phyloP scores from a whole-genome alignment of 768 basidiomycete genomes.

The Amanita polypyramis region DNA sequence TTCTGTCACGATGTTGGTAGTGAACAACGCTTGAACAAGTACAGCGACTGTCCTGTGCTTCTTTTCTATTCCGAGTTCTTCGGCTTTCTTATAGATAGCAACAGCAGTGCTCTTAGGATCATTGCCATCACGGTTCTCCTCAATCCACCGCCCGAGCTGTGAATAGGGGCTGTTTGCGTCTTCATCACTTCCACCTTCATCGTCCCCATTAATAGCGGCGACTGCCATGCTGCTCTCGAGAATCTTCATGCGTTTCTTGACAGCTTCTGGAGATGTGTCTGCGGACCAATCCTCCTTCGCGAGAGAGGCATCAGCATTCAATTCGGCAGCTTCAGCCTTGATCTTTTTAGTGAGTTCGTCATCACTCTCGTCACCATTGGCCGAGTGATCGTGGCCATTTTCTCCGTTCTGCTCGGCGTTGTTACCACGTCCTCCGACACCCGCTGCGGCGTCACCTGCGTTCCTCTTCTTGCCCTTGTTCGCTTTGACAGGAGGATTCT shows the following conservation, averaged over 20 bases:
- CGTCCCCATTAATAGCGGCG: slow-evolving; percentile 48
- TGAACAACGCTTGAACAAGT: slow-evolving; percentile 78
- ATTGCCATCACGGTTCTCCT: slow-evolving; percentile 50
- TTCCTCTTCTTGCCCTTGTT: slow-evolving; percentile 64
- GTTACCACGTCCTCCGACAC: slow-evolving; percentile 31
- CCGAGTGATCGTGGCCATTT: slow-evolving; percentile 30
- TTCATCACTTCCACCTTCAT: slow-evolving; percentile 87
- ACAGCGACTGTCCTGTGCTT: slow-evolving; percentile 87
- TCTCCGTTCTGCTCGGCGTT: slow-evolving; percentile 24
- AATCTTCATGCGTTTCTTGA: slow-evolving; percentile 69
- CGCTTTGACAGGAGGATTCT: slow-evolving; percentile 89
- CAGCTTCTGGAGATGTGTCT: slow-evolving; percentile 86
- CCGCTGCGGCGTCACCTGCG: slow-evolving; percentile 38
- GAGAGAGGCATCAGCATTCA: slow-evolving; percentile 51
- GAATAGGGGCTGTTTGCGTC: slow-evolving; percentile 80
- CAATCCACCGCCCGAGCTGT: slow-evolving; percentile 76
- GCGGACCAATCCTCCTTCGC: slow-evolving; percentile 80
- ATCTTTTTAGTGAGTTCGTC: slow-evolving; percentile 87
- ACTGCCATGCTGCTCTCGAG: slow-evolving; percentile 51
- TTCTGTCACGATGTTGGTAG: slow-evolving; percentile 55
- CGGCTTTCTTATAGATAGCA: slow-evolving; percentile 78
- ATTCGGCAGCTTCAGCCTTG: slow-evolving; percentile 77
- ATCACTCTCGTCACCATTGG: slow-evolving; percentile 64
- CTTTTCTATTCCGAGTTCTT: slow-evolving; percentile 86
- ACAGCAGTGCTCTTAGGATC: slow-evolving; percentile 44